These are phyloP conservation scores for Aureobasidium lini DNA, from an alignment of 2,329 filamentous ascomycete genomes.

Conservation along the genomic window DNA sequence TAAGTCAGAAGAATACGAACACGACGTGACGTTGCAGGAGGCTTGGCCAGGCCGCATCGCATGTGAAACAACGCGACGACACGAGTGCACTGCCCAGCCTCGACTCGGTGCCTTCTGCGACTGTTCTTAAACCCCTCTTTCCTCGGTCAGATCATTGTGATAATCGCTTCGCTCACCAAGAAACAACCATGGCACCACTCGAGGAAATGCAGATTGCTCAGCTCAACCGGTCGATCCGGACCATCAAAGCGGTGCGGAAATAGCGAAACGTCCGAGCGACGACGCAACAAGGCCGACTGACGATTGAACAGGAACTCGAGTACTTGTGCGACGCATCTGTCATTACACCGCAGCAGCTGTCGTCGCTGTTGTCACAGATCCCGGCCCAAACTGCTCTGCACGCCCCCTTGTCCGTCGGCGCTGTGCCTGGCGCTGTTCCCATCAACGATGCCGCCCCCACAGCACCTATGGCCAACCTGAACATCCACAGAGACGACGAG, in stretches of 20 bases:
- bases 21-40: slow-evolving; percentile 7
- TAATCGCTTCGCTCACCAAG: not conserved
- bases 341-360: slow-evolving; percentile 68
- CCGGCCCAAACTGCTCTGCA: slow-evolving; percentile 60
- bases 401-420: slow-evolving; percentile 30
- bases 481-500: slow-evolving; percentile 26
- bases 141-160: not conserved
- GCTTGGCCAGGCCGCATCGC: slow-evolving; percentile 4
- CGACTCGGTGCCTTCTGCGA: not conserved
- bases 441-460: slow-evolving; percentile 20
- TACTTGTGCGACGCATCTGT: slow-evolving; percentile 75
- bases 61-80: slow-evolving; percentile 10
- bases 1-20: not conserved
- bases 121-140: not conserved
- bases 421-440: slow-evolving; percentile 25
- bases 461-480: slow-evolving; percentile 29
- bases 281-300: slow-evolving; percentile 7
- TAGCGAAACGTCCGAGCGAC: not conserved
- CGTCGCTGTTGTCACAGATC: slow-evolving; percentile 65
- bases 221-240: slow-evolving; percentile 78
- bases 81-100: not conserved
- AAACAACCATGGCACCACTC: slow-evolving; percentile 23
- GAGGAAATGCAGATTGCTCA: slow-evolving; percentile 48
- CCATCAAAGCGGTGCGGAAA: slow-evolving; percentile 69
- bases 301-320: slow-evolving; percentile 70